These are phyloP conservation scores for Helichrysum umbraculigerum DNA, from an alignment of 129 eudicot species.

Conservation along the genomic window DNA sequence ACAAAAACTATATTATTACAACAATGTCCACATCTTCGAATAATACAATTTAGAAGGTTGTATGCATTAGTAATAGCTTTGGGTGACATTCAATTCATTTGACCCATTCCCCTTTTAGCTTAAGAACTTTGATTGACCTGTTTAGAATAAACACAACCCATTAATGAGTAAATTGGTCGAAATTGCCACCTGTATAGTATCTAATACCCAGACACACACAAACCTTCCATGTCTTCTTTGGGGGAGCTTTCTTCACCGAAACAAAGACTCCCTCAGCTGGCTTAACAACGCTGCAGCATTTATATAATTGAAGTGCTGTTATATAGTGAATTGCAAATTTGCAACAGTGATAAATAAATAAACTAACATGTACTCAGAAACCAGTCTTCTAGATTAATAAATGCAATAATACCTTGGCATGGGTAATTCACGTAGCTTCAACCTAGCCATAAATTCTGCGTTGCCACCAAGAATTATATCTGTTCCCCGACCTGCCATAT, in stretches of 20 bases:
- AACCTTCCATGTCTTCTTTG: conserved; percentile 95
- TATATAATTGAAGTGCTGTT: conserved; percentile 16
- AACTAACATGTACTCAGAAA: not conserved
- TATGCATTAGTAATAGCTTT: not conserved
- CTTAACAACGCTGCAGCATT: conserved; percentile 76
- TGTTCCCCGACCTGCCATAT: conserved; percentile 99
- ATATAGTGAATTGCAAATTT: not conserved
- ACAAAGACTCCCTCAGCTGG: conserved; percentile 88
- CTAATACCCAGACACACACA: conserved; percentile 22
- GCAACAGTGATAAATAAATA: conserved; percentile 12
- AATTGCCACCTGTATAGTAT: conserved; percentile 2
- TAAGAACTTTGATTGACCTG: not conserved
- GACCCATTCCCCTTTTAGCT: too few species aligned
- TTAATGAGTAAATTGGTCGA: not conserved
- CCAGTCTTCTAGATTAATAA: conserved; percentile 8
- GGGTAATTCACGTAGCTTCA: conserved; percentile 92
- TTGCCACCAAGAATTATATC: conserved; percentile 99
- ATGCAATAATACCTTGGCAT: conserved; percentile 80
- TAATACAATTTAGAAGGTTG: not conserved
- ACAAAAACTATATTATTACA: not conserved
- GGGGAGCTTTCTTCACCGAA: conserved; percentile 82
- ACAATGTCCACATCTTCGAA: not conserved
- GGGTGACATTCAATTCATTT: not conserved
- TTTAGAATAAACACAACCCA: not conserved
- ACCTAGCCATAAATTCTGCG: conserved; percentile 99